Percentiles rank a stretch among this genome's conserved stretches.
phyloP scores from a whole-genome alignment of 176 grass and related monocot species.

The Paspalum notatum region DNA sequence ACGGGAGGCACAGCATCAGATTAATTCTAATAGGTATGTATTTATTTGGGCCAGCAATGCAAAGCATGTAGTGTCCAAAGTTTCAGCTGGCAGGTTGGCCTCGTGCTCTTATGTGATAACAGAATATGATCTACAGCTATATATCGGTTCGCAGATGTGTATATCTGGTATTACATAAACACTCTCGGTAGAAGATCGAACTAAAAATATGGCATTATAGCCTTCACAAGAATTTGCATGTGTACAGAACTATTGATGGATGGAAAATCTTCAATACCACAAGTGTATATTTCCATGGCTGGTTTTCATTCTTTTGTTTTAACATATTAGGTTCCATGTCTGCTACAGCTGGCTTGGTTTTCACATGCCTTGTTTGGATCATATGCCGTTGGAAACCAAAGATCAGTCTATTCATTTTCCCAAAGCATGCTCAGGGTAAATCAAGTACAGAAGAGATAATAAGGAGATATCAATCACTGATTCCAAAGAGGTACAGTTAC shows the following conservation, averaged over 20 bases:
- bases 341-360: slow-evolving; percentile 7
- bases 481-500: slow-evolving; percentile 54
- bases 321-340: slow-evolving; percentile 17
- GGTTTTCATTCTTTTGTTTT: neutral
- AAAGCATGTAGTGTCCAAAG: neutral
- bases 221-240: neutral
- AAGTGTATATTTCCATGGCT: neutral
- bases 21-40: slow-evolving; percentile 37
- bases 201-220: neutral
- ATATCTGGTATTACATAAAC: neutral
- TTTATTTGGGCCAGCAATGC: neutral
- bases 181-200: neutral
- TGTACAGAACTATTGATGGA: neutral
- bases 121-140: neutral
- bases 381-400: slow-evolving; percentile 6
- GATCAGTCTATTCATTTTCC: neutral
- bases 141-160: neutral
- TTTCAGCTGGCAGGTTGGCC: neutral
- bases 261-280: neutral
- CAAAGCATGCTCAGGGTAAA: neutral
- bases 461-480: slow-evolving; percentile 37
- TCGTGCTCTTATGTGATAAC: neutral
- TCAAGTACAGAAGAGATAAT: slow-evolving; percentile 49
- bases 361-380: slow-evolving; percentile 33
- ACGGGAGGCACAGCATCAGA: neutral